Percentiles rank a stretch among this genome's conserved stretches.
Conservation (phyloP, 495 filamentous ascomycete species). For the Choiromyces venosus region DNA sequence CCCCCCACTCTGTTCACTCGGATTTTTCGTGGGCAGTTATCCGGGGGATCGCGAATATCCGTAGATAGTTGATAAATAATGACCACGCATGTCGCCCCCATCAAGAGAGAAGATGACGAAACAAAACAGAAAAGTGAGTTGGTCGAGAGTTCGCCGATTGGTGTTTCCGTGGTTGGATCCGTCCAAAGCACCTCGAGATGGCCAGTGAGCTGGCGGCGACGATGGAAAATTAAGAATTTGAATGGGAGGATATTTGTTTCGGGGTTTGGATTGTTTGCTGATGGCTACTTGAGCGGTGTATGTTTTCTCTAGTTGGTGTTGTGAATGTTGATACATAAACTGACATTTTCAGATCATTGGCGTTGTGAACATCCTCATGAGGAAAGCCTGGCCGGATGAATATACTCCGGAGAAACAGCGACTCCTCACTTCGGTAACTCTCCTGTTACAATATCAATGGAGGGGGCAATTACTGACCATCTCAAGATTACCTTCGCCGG, state of each 20-base stretch:
- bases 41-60: neutral
- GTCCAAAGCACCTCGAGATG: neutral
- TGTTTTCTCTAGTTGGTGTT: slow-evolving; percentile 13
- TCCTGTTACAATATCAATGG: slow-evolving; percentile 39
- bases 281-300: slow-evolving; percentile 84
- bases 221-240: neutral
- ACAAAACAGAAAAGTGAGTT: neutral
- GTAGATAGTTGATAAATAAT: neutral
- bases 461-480: neutral
- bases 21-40: neutral
- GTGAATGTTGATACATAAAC: slow-evolving; percentile 8
- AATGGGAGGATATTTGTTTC: slow-evolving; percentile 48
- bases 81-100: neutral
- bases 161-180: neutral
- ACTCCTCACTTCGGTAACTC: slow-evolving; percentile 64
- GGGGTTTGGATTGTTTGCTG: slow-evolving; percentile 82
- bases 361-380: slow-evolving; percentile 67
- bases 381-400: slow-evolving; percentile 55
- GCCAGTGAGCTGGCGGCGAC: neutral
- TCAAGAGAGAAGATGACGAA: neutral
- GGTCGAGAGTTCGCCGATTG: neutral
- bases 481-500: slow-evolving; percentile 72
- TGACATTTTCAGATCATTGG: slow-evolving; percentile 64
- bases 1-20: neutral
- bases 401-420: slow-evolving; percentile 49